Conservation (phyloP, 192 early-diverging fungal genomes). For the Lobosporangium transversale region DNA sequence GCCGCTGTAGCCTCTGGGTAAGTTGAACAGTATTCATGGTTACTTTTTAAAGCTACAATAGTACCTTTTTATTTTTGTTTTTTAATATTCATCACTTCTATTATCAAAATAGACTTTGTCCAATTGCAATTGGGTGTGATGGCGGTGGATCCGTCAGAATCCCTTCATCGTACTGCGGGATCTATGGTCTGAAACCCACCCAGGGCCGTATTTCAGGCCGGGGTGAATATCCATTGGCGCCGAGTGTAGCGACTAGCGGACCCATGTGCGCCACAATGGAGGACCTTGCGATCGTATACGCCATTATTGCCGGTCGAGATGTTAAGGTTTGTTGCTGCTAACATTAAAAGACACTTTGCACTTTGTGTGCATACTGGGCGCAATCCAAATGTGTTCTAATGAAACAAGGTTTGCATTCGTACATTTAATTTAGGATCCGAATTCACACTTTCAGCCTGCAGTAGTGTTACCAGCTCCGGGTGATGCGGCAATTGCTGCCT, state of each 20-base stretch:
- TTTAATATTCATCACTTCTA: not conserved
- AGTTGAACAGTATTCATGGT: not conserved
- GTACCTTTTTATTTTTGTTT: not conserved
- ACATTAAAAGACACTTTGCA: not conserved
- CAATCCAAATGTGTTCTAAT: not conserved
- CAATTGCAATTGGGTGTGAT: conserved; percentile 78
- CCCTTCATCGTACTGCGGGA: conserved; percentile 75
- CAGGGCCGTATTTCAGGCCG: conserved; percentile 66
- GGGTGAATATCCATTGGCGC: conserved; percentile 64
- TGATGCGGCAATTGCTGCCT: conserved; percentile 1
- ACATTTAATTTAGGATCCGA: conserved; percentile 48
- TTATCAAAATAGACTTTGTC: conserved; percentile 62
- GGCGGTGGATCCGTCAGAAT: conserved; percentile 77
- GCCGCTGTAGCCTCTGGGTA: conserved; percentile 68
- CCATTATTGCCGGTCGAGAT: conserved; percentile 70
- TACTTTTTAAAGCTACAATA: not conserved
- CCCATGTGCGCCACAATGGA: conserved; percentile 76
- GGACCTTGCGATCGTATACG: conserved; percentile 74
- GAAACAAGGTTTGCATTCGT: not conserved
- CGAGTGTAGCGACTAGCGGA: conserved; percentile 67
- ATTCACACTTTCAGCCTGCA: conserved; percentile 61
- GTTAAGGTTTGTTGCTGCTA: conserved; percentile 26
- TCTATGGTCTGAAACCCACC: conserved; percentile 83
- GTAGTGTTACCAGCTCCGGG: conserved; percentile 48
- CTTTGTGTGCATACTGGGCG: too few species aligned